Base-by-base conservation (phyloP, 2,329 filamentous ascomycete genomes). In the Phyllosticta paracitricarpa region DNA sequence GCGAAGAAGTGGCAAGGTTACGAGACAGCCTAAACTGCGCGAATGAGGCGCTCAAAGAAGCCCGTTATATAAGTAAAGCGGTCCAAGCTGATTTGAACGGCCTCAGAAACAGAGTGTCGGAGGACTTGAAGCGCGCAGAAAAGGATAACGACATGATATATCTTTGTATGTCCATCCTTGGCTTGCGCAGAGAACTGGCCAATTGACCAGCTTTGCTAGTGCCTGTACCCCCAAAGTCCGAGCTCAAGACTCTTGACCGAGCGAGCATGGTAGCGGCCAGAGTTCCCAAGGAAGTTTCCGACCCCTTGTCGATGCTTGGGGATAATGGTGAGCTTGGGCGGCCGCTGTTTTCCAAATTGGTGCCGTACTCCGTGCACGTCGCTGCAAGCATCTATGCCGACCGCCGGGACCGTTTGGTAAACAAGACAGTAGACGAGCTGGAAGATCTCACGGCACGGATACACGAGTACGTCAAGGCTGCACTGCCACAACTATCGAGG, bases 71-170 rank as follows among this genome's bases (percentile, higher is more conserved):
- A 62, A 94, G 87, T 74, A 91, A 91, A 68, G 79, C 84, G 0
- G 91, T 99, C 0, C 77, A 89, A 2, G 87, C 87, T 1, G 94
- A 97, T 72, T 77, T 99, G 28, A 88, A 90, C 61, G 88, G 86
- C 0, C 75, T 99, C 62, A 96, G 95, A 77, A 87, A 81, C 63
- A 86, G 88, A 63, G 88, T 96, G 0, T 83, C 88, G 35, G 92
- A 96, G 67, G 91, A 97, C 66, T 70, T 99, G 66, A 96, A 95
- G 75, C 82, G 93, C 55, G 92, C 93, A 0, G 93, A 97, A 72
- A 95, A 90, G 73, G 94, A 99, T 70, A 99, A 99, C 66, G 93
- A 99, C 72, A 81, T 96, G 67, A 97, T 99, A 17, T 99, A 97
- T 71, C 78, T 97, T 2, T 84, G 87, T 87, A 76, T 66, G 82